Percentiles rank a stretch among this genome's conserved stretches.
These are phyloP conservation scores for Gigaspora rosea DNA, from an alignment of 192 early-diverging fungal species.

Conservation along the genomic window DNA sequence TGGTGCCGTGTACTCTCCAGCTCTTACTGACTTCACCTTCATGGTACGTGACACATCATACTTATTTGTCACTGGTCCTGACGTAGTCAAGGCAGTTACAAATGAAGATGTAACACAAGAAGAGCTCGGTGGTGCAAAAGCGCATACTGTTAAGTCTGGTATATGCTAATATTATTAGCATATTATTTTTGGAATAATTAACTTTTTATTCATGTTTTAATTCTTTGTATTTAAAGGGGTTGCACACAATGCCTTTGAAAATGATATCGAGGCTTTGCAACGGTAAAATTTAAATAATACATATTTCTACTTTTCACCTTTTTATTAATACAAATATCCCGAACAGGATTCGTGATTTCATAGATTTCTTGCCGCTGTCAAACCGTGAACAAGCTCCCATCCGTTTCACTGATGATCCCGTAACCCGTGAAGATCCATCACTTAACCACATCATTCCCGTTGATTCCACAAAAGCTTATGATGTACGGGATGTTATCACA, in stretches of 20 bases:
- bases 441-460: conserved; percentile 88
- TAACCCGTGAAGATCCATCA: conserved; percentile 68
- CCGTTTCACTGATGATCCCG: conserved; percentile 65
- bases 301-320: not conserved
- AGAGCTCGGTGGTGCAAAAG: conserved; percentile 87
- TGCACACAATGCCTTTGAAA: conserved; percentile 89
- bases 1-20: conserved; percentile 96
- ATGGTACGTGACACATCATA: conserved; percentile 97
- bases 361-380: conserved; percentile 86
- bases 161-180: not conserved
- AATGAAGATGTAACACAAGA: conserved; percentile 95
- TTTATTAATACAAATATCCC: not conserved
- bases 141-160: conserved; percentile 89
- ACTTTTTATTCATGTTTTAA: not conserved
- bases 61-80: conserved; percentile 96
- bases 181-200: not conserved
- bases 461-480: conserved; percentile 91
- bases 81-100: conserved; percentile 94
- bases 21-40: conserved; percentile 94
- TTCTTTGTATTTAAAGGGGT: conserved; percentile 47
- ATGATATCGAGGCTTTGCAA: conserved; percentile 89
- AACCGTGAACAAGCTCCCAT: conserved; percentile 71
- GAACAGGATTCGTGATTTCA: conserved; percentile 73
- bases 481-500: conserved; percentile 87
- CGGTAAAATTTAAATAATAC: conserved; percentile 36